Evolutionary conservation across 2,329 filamentous ascomycete species (phyloP), one percentile per base, ranked within the genome.

Genomic region (Ophiostoma montium): DNA sequence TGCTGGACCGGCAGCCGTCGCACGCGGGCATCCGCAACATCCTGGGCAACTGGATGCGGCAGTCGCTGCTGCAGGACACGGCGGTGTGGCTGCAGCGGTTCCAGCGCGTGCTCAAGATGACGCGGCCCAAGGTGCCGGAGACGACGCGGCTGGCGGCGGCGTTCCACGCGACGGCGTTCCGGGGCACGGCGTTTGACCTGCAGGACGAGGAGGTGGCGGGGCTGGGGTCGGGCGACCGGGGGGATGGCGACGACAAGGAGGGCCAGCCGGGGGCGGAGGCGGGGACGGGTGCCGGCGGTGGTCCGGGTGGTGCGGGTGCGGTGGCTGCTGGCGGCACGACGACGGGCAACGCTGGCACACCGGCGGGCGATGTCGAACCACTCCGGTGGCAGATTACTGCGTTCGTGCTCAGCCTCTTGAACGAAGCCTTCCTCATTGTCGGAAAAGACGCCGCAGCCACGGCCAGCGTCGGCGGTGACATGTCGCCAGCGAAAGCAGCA

Each of bases 151-250:
- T 52, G 18, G 54, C 51, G 8, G 50, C 51, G n/a, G 48, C 46
- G 1, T 53, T 53, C 47, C 53, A 48, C 12, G 32, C 11, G 75
- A 70, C 57, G 62, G 30, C 41, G n/a, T 46, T 47, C 27, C 47
- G 65, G 7, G 71, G 69, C 10, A 70, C 72, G 4, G 70, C 76
- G 12, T 74, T 86, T n/a, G 92, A 98, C 57, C 67, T 96, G 0
- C 84, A 90, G 54, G 92, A 98, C 61, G 92, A 98, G 62, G 94
- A 98, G 63, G 90, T 95, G 33, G 92, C 92, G 47, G 92, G 92
- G 0, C 96, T 98, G 60, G 80, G 84, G 1, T 74, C 74, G 27
- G 81, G 79, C 23, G 75, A 70, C 3, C 69, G 67, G 6, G 76
- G 76, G 19, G 75, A 69, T 2, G 69, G 65, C 5, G 75, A 82